Evolutionary conservation across 176 grass and related monocot species (phyloP).

Genomic region (Carex pumila): DNA sequence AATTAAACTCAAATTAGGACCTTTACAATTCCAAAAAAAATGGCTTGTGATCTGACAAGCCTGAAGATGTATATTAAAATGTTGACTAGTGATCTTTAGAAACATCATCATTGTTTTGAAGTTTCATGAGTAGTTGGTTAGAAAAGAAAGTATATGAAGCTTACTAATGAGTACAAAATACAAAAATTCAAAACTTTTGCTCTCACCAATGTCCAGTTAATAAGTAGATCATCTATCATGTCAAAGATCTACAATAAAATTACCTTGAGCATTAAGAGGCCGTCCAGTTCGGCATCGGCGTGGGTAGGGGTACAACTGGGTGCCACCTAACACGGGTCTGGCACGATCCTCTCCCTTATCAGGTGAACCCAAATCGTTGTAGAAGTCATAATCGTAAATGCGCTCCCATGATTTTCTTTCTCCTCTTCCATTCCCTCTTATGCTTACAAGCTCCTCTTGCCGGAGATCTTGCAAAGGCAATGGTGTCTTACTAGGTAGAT

Average conservation of each 20-base stretch:
- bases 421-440: constrained; percentile 56
- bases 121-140: background rate
- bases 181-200: background rate
- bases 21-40: background rate
- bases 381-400: constrained; percentile 68
- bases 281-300: constrained; percentile 77
- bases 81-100: too few relatives aligned
- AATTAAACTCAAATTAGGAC: background rate
- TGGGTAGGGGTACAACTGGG: constrained; percentile 45
- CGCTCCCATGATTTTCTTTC: constrained; percentile 78
- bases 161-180: background rate
- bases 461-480: constrained; percentile 39
- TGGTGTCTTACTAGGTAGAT: constrained; percentile 63
- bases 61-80: too few relatives aligned
- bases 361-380: constrained; percentile 78
- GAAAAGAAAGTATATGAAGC: background rate
- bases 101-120: too few relatives aligned
- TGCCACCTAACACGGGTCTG: constrained; percentile 64
- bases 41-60: too few relatives aligned
- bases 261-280: constrained; percentile 37
- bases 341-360: constrained; percentile 37
- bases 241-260: constrained; percentile 1
- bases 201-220: background rate
- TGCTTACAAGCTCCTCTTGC: constrained; percentile 51
- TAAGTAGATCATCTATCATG: background rate